A percentile compares a stretch with the other conserved stretches of the same genome.
Evolutionary conservation across 352 stramenopile genomes (phyloP).

Genomic region (Globisporangium alternatum): DNA sequence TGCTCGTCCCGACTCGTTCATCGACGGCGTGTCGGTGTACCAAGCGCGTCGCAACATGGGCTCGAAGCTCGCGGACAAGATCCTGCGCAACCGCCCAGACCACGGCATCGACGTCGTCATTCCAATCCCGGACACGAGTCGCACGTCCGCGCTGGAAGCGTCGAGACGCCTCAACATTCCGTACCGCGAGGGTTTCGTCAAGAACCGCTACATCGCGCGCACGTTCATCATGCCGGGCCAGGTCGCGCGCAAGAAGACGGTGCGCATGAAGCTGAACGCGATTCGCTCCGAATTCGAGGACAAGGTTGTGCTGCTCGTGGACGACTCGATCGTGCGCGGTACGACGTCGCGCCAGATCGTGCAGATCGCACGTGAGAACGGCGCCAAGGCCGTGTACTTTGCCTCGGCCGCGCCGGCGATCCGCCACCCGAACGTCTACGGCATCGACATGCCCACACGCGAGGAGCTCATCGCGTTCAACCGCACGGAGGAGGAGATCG

Average conservation of each 20-base stretch:
- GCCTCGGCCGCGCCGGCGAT: slow-evolving; percentile 96
- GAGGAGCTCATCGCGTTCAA: slow-evolving; percentile 98
- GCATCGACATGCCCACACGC: slow-evolving; percentile 98
- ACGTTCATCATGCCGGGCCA: slow-evolving; percentile 99
- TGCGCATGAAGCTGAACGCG: slow-evolving; percentile 99
- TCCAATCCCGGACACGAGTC: slow-evolving; percentile 97
- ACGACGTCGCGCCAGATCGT: slow-evolving; percentile 98
- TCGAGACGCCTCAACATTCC: slow-evolving; percentile 84
- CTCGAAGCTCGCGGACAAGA: slow-evolving; percentile 95
- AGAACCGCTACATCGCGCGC: slow-evolving; percentile 98
- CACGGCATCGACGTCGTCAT: slow-evolving; percentile 98
- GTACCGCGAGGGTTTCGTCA: slow-evolving; percentile 98
- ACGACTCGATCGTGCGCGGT: slow-evolving; percentile 99
- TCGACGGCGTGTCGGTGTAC: slow-evolving; percentile 98
- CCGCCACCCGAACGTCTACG: slow-evolving; percentile 99
- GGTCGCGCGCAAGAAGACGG: slow-evolving; percentile 93
- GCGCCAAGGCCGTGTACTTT: slow-evolving; percentile 96
- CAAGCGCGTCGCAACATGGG: slow-evolving; percentile 98
- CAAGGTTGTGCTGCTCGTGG: slow-evolving; percentile 97
- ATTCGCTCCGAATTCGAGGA: slow-evolving; percentile 91
- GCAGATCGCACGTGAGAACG: slow-evolving; percentile 97
- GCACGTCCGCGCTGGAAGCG: slow-evolving; percentile 94
- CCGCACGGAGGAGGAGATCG: slow-evolving; percentile 93
- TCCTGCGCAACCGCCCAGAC: slow-evolving; percentile 88
- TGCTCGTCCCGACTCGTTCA: slow-evolving; percentile 97